phyloP scores from a whole-genome alignment of 768 basidiomycete species.

The Xerocomellus intermedius region DNA sequence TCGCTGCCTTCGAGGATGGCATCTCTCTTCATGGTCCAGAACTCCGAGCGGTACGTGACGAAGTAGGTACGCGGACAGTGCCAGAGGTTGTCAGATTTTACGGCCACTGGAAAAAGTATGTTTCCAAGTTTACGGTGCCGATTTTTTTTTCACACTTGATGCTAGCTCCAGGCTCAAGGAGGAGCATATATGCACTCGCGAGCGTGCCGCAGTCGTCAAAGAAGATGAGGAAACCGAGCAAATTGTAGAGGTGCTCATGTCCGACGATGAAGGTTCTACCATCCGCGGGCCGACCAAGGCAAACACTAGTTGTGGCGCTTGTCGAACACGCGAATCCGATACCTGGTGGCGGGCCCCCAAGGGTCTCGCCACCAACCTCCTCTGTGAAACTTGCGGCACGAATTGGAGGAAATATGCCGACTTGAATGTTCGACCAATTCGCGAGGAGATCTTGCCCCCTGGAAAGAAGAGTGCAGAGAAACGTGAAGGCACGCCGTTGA shows the following conservation, averaged over 20 bases:
- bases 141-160: conserved; percentile 12
- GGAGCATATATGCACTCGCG: conserved; percentile 55
- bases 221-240: conserved; percentile 27
- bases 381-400: conserved; percentile 84
- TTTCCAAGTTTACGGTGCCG: conserved; percentile 1
- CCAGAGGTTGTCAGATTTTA: conserved; percentile 83
- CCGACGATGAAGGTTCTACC: conserved; percentile 79
- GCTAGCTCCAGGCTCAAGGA: conserved; percentile 64
- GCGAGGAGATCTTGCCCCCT: conserved; percentile 59
- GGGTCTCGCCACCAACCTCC: conserved; percentile 69
- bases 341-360: conserved; percentile 94
- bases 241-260: conserved; percentile 30
- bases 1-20: conserved; percentile 73
- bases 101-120: conserved; percentile 83
- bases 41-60: conserved; percentile 73
- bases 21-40: conserved; percentile 75
- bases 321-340: conserved; percentile 74
- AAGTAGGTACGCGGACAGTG: conserved; percentile 66
- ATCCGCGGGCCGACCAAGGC: conserved; percentile 54
- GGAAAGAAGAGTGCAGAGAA: conserved; percentile 47
- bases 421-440: conserved; percentile 67
- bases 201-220: conserved; percentile 33
- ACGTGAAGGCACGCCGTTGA: conserved; percentile 59
- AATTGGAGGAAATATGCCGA: conserved; percentile 95
- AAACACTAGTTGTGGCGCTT: conserved; percentile 73